Base-by-base conservation (phyloP, 306 rosid species). In the Dalbergia oliveri region DNA sequence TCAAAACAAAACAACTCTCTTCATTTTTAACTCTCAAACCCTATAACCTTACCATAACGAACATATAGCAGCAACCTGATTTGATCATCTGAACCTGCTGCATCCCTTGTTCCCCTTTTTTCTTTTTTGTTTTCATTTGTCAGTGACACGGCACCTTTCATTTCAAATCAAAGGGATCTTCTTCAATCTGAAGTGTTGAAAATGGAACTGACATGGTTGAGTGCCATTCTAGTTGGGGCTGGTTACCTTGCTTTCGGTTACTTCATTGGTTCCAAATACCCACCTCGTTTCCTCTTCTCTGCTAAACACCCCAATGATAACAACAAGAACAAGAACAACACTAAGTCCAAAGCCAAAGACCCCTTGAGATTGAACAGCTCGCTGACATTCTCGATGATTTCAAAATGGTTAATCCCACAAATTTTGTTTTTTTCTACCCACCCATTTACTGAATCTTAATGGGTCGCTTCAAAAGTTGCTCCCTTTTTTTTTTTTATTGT, bases 201-300 rank as follows among this genome's bases (percentile, higher is more conserved):
- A 75, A 90, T 94, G 97, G 98, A 90, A 61, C 79, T 95, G 31
- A 61, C 96, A 9, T 93, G 94, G 96, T 77, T 95, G 84, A 91
- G 95, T 78, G 94, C 93, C 47, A 45, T 95, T 84, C 60, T 91
- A 11, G 93, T 91, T 9, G 96, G 99, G 35, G 97, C 97, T 7
- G 91, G 98, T 34, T 94, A 94, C 84, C 91, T 94, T 54, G 98
- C 97, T 76, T 67, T 91, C 51, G 98, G 98, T 18, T 93, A 89
- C 90, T 89, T 82, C 80, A 81, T 91, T 57, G 98, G 97, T 44
- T 88, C 90, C 8, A 85, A 67, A n/a, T 88, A 84, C 76, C 97
- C 92, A 31, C 79, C 76, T 81, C 92, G 84, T 15, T 72, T 89
- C 14, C 62, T 88, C 18, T 41, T 86, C 53, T 63, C 84, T 7